Conservation (phyloP, 140 eudicot genomes). For the Stevia rebaudiana region DNA sequence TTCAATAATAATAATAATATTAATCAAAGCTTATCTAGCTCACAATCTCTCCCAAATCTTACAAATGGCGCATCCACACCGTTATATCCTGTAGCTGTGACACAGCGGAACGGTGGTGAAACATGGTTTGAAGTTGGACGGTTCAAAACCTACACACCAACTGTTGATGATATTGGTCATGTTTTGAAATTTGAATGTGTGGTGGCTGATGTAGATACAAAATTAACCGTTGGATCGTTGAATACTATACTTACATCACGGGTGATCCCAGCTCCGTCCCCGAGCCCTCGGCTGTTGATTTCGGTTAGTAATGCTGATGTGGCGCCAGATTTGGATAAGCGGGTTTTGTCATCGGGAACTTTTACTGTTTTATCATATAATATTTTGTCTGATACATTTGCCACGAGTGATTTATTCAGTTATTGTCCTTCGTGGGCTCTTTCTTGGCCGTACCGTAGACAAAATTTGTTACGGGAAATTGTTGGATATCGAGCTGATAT, state of each 20-base stretch:
- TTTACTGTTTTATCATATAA: slow-evolving; percentile 89
- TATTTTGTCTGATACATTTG: slow-evolving; percentile 62
- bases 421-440: slow-evolving; percentile 99
- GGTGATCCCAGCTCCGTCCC: slow-evolving; percentile 95
- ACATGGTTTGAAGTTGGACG: slow-evolving; percentile 92
- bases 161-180: slow-evolving; percentile 89
- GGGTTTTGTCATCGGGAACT: slow-evolving; percentile 51
- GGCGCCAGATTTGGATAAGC: slow-evolving; percentile 56
- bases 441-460: slow-evolving; percentile 88
- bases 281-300: slow-evolving; percentile 68
- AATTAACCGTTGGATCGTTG: slow-evolving; percentile 50
- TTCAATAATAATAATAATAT: slow-evolving; percentile 30
- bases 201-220: slow-evolving; percentile 74
- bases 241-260: slow-evolving; percentile 54
- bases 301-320: slow-evolving; percentile 71
- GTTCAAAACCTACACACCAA: slow-evolving; percentile 66
- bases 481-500: slow-evolving; percentile 92
- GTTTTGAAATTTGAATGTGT: slow-evolving; percentile 86
- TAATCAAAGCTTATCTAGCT: slow-evolving; percentile 31
- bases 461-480: slow-evolving; percentile 81
- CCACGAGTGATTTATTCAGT: slow-evolving; percentile 58
- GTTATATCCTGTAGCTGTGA: slow-evolving; percentile 65
- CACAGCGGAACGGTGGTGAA: slow-evolving; percentile 87
- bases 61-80: slow-evolving; percentile 50
- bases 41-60: slow-evolving; percentile 56